Percentiles rank a stretch among this genome's conserved stretches.
phyloP scores from a whole-genome alignment of 345 rosid species.

The Populus davidiana region DNA sequence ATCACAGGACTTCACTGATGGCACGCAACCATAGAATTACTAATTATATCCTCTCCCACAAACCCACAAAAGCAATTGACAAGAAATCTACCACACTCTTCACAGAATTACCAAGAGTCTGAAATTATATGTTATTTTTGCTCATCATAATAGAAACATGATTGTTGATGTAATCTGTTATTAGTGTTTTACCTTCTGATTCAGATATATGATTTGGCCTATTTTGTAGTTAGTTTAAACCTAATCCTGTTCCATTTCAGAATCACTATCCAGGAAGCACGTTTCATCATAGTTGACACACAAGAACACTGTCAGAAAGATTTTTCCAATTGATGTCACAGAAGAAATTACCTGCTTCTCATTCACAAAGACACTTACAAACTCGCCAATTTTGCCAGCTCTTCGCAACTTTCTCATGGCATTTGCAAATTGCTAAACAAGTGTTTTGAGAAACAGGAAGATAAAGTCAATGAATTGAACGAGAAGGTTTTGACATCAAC shows the following conservation, averaged over 20 bases:
- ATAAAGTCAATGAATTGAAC: conserved; percentile 6
- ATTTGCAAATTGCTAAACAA: conserved; percentile 59
- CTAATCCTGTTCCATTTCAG: background rate
- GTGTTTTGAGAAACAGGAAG: conserved; percentile 9
- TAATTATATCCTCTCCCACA: too few species aligned
- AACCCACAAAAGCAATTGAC: too few species aligned
- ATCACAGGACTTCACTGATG: too few species aligned
- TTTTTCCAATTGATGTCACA: background rate
- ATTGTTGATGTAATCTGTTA: background rate
- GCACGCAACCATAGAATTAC: too few species aligned
- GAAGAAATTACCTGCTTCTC: conserved; percentile 79
- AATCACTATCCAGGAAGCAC: background rate
- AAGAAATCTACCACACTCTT: too few species aligned
- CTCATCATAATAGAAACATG: background rate
- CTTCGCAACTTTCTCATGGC: conserved; percentile 76
- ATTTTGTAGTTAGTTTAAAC: background rate
- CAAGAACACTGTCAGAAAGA: background rate
- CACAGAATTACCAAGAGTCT: background rate
- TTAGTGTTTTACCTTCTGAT: background rate
- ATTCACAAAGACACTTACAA: conserved; percentile 79
- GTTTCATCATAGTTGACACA: background rate
- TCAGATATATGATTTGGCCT: background rate
- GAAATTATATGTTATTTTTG: background rate
- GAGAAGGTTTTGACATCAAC: background rate
- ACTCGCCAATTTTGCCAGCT: conserved; percentile 89